Evolutionary conservation across 2,329 filamentous ascomycete genomes (phyloP), one percentile per base, ranked within the genome.

Genomic region (Aspergillus chevalieri): DNA sequence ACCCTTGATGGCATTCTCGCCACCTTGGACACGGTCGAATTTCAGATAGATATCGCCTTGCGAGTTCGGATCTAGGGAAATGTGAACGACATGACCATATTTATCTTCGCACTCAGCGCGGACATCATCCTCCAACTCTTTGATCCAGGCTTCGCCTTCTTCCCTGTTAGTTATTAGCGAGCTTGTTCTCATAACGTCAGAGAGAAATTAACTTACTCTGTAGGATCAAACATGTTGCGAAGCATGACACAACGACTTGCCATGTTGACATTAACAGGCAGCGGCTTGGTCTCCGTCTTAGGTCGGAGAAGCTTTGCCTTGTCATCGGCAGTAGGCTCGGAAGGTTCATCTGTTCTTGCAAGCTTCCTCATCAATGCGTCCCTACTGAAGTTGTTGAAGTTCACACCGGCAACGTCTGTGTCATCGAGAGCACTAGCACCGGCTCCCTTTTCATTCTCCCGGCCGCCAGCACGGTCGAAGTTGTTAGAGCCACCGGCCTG

Each of bases 311-410:
- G 77, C 70, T 87, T 85, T 67, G 82, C 81, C 72, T 88, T 83
- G 59, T 86, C 82, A 63, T 81, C 82, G 61, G 79, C 75, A 52
- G 66, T 60, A 50, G 69, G 68, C 62, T 81, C 80, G 17, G 38
- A 15, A 60, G 83, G 78, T 67, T 97, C 90, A 74, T 97, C 91
- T 75, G 87, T 92, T 79, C 93, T 86, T 68, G 93, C 91, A 73
- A 98, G 87, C 76, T 97, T 96, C 72, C 89, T 84, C 93, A 98
- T 98, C 74, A 98, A 85, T 67, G 91, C 89, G 77, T 97, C 90
- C 75, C 93, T 89, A 79, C 89, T 95, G 78, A 95, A 96, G 73
- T 96, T 96, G 81, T 90, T 95, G 86, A 97, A 97, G 75, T 97
- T 97, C 73, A 98, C 92, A 66, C 93, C 93, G 46, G 88, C 89